Percentiles rank a stretch among this genome's conserved stretches.
Evolutionary conservation across 2,329 filamentous ascomycete genomes (phyloP).

Genomic region (Ploettnerulaceae sp.): DNA sequence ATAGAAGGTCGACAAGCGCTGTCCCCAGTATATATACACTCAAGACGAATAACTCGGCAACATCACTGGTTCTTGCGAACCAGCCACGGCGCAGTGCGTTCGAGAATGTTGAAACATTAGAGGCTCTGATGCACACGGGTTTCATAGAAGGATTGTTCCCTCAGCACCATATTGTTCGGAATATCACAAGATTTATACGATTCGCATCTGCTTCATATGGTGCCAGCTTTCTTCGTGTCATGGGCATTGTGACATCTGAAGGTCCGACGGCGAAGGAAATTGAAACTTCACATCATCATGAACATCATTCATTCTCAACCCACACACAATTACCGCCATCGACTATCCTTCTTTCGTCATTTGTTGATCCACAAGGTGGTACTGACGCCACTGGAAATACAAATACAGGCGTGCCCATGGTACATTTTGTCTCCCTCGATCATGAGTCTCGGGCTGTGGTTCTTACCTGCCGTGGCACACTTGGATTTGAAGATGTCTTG

Average conservation of each 20-base stretch:
- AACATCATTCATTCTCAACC: constrained; percentile 58
- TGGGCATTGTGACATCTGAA: constrained; percentile 54
- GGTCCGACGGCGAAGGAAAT: constrained; percentile 38
- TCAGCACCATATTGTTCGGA: constrained; percentile 52
- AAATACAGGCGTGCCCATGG: constrained; percentile 48
- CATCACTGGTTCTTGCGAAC: constrained; percentile 28
- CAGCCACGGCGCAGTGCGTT: constrained; percentile 33
- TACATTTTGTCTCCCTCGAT: constrained; percentile 53
- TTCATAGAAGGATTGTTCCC: constrained; percentile 56
- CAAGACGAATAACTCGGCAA: constrained; percentile 41
- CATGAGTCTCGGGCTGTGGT: constrained; percentile 53
- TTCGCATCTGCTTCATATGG: constrained; percentile 65
- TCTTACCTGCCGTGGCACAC: constrained; percentile 49
- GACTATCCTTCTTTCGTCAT: constrained; percentile 53
- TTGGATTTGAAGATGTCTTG: constrained; percentile 53
- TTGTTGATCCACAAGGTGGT: constrained; percentile 49
- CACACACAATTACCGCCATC: constrained; percentile 55
- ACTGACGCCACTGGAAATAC: constrained; percentile 46
- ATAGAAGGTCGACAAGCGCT: constrained; percentile 31
- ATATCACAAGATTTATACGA: constrained; percentile 60
- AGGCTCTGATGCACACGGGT: constrained; percentile 41
- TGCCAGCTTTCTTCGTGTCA: constrained; percentile 55
- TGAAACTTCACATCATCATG: constrained; percentile 42
- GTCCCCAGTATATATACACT: constrained; percentile 55
- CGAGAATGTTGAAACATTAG: constrained; percentile 25